Evolutionary conservation across 2,329 filamentous ascomycete species (phyloP), one percentile per base, ranked within the genome.

Genomic region (Aspergillus caelatus): DNA sequence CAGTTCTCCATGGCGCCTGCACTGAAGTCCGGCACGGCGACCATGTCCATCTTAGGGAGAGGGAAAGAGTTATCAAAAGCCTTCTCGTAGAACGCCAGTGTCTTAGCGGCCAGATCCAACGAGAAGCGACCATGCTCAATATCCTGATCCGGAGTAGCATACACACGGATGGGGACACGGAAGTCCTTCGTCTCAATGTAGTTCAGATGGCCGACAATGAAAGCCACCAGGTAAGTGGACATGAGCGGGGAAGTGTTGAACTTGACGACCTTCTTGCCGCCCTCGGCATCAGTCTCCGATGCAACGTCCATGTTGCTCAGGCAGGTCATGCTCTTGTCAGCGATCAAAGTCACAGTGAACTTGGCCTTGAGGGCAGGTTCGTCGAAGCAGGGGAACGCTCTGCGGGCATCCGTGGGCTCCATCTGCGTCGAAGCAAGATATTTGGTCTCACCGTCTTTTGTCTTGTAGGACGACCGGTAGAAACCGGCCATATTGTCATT

Each of bases 1-100:
- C 94, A 98, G 79, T 98, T 98, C 84, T 98, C 94, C 94, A 98
- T 97, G 64, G 94, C 94, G 66, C 94, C 94, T 56, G 93, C 93
- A 57, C 93, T 93, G 77, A 98, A 98, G 77, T 98, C 94, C 19
- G 94, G 94, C 74, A 98, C 94, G 52, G 94, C 94, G 70, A 96
- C 89, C 90, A 96, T 95, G 79, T 96, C 93, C 91, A 96, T 95
- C 85, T 96, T 96, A 58, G 93, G 93, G 48, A 96, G 83, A 8
- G 93, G 93, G 75, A 95, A 97, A 36, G 91, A 83, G 77, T 89
- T 94, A 70, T 91, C 91, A 70, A 98, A 98, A 2, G 93, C 91
- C 81, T 96, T 93, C 79, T 98, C 94, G 81, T 98, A 98, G 78
- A 97, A 98, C 32, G 89, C 91, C 36, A 98, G 85, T 1, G 94